These are phyloP conservation scores for Dactylorhiza incarnata DNA, from an alignment of 106 monocot species.

Conservation along the genomic window DNA sequence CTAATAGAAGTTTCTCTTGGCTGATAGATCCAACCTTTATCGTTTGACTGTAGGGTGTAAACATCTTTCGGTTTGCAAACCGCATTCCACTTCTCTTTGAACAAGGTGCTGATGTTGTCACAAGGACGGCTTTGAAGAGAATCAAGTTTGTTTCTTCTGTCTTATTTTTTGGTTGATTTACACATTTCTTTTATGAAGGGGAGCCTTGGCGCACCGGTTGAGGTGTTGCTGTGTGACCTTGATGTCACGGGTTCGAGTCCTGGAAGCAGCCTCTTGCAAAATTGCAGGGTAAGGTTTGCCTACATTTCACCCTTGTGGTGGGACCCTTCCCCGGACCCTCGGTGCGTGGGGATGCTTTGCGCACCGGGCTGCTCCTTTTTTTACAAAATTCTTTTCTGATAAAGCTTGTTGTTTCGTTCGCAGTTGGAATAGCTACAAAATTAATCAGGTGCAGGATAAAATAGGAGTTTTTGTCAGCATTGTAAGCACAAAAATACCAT, in stretches of 20 bases:
- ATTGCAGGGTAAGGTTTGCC: too few relatives aligned
- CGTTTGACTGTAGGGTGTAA: conserved; percentile 54
- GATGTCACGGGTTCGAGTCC: too few relatives aligned
- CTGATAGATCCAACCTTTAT: not conserved
- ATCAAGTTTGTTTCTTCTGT: conserved; percentile 59
- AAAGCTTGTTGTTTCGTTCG: conserved; percentile 10
- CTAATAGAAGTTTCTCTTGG: not conserved
- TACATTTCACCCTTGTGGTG: too few relatives aligned
- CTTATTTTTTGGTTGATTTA: not conserved
- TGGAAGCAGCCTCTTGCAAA: too few relatives aligned
- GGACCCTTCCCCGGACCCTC: too few relatives aligned
- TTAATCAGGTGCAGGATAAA: conserved; percentile 94
- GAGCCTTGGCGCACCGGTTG: too few relatives aligned
- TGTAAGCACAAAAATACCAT: conserved; percentile 99
- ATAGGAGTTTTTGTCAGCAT: conserved; percentile 98
- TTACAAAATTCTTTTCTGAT: not conserved
- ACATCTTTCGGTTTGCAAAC: conserved; percentile 94
- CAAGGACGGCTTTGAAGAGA: conserved; percentile 84
- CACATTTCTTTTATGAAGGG: too few relatives aligned
- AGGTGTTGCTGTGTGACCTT: too few relatives aligned
- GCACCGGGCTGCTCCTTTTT: not conserved
- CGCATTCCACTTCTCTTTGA: conserved; percentile 98
- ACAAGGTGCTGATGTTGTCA: conserved; percentile 98
- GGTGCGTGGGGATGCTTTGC: not conserved
- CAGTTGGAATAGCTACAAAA: conserved; percentile 97